Percentiles rank a stretch among this genome's conserved stretches.
Conservation (phyloP, 371 early-diverging fungal genomes). For the Mortierella polycephala region DNA sequence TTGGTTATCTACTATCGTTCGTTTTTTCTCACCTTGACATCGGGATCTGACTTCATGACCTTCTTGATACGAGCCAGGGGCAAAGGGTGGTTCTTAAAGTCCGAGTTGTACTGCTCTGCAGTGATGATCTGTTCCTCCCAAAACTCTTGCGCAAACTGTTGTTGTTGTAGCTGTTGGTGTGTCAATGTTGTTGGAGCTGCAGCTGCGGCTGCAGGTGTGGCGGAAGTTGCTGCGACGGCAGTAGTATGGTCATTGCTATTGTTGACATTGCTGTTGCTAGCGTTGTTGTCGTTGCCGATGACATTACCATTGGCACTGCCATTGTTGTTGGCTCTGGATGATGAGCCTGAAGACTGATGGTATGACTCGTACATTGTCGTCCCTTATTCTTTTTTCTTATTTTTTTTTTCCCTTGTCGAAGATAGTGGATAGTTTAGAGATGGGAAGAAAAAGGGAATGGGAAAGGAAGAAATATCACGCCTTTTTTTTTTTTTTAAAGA, state of each 20-base stretch:
- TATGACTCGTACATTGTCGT: slow-evolving; percentile 21
- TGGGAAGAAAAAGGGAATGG: background rate
- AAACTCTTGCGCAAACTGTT: slow-evolving; percentile 55
- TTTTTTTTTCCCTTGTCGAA: too few relatives aligned
- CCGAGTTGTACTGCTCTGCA: slow-evolving; percentile 63
- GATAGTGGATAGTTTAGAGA: background rate
- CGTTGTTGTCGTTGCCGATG: too few relatives aligned
- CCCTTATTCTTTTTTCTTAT: background rate
- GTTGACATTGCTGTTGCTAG: too few relatives aligned
- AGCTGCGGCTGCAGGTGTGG: background rate
- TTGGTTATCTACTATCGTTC: background rate
- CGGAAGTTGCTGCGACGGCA: background rate
- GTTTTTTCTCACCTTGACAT: slow-evolving; percentile 71
- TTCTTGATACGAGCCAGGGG: slow-evolving; percentile 95
- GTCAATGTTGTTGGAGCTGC: slow-evolving; percentile 5
- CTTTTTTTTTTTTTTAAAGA: too few relatives aligned
- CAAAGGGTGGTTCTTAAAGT: slow-evolving; percentile 85
- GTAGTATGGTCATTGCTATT: background rate
- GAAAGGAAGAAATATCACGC: background rate
- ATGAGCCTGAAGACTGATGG: slow-evolving; percentile 11
- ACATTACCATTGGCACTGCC: background rate
- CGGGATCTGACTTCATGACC: slow-evolving; percentile 96
- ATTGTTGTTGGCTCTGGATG: slow-evolving; percentile 2
- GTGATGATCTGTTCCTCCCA: slow-evolving; percentile 64
- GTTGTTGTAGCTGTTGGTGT: slow-evolving; percentile 34